Percentiles rank a stretch among this genome's conserved stretches.
These are phyloP conservation scores for Ophiostoma fasciatum DNA, from an alignment of 2,329 filamentous ascomycete species.

Conservation along the genomic window DNA sequence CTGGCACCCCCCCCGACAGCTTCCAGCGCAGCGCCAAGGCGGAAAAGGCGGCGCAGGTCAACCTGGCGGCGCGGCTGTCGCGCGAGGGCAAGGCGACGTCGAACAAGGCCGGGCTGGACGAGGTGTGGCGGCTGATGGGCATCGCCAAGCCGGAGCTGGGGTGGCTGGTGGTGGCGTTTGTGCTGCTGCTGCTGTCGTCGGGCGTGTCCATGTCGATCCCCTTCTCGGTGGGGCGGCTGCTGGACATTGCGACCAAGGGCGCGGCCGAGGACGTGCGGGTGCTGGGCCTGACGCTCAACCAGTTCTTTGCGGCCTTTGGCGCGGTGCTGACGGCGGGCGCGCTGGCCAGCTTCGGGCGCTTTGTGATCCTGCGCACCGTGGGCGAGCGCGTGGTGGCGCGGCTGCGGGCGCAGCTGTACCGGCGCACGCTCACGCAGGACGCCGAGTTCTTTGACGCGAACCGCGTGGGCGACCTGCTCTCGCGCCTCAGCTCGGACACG, in stretches of 20 bases:
- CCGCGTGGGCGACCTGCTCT: conserved; percentile 89
- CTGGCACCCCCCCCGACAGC: too few relatives aligned
- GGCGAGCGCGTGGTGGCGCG: conserved; percentile 89
- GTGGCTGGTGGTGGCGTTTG: conserved; percentile 64
- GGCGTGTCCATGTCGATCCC: conserved; percentile 91
- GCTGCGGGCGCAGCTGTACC: conserved; percentile 77
- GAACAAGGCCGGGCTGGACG: conserved; percentile 46
- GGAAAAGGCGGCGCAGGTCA: conserved; percentile 72
- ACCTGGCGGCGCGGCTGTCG: conserved; percentile 73
- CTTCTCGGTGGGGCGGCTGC: conserved; percentile 88
- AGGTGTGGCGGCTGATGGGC: conserved; percentile 76
- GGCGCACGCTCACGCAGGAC: conserved; percentile 88
- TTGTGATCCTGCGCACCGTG: conserved; percentile 84
- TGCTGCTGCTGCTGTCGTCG: conserved; percentile 78
- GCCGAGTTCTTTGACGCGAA: conserved; percentile 99
- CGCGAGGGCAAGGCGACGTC: conserved; percentile 58
- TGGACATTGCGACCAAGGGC: conserved; percentile 76
- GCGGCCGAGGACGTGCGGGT: conserved; percentile 51
- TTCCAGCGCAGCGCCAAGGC: conserved; percentile 57
- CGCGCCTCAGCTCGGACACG: conserved; percentile 85
- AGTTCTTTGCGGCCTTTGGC: conserved; percentile 77
- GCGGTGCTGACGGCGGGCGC: conserved; percentile 70
- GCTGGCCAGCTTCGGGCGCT: conserved; percentile 81
- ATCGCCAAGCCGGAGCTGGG: conserved; percentile 76
- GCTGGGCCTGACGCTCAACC: conserved; percentile 70